These are phyloP conservation scores for Aurantiochytrium sp. DNA, from an alignment of 108 stramenopile species.

Conservation along the genomic window DNA sequence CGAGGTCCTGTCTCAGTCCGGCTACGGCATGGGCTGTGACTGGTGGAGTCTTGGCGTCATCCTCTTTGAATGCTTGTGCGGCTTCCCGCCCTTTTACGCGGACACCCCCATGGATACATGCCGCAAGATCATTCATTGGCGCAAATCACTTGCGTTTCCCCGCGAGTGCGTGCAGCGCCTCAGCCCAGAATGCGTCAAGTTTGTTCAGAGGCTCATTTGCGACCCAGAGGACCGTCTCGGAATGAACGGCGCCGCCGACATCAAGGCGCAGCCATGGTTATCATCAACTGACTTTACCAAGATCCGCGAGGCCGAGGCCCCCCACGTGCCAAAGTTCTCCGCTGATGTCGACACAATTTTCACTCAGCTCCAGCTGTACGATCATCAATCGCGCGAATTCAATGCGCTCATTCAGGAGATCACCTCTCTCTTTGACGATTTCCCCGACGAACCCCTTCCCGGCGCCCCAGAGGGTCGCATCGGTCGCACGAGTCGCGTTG, in stretches of 20 bases:
- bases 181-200: constrained; percentile 22
- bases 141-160: constrained; percentile 40
- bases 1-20: constrained; percentile 86
- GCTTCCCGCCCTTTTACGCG: constrained; percentile 99
- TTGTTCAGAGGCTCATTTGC: constrained; percentile 38
- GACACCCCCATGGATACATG: constrained; percentile 95
- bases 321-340: constrained; percentile 40
- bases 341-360: constrained; percentile 24
- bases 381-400: constrained; percentile 10
- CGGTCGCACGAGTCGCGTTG: constrained; percentile 21
- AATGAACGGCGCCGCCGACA: constrained; percentile 37
- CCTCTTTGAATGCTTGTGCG: constrained; percentile 99
- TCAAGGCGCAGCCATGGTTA: constrained; percentile 52
- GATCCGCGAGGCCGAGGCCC: constrained; percentile 30
- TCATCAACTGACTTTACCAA: constrained; percentile 33
- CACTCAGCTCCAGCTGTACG: constrained; percentile 22
- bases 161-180: constrained; percentile 22
- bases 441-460: constrained; percentile 29
- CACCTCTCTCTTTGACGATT: constrained; percentile 46
- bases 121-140: constrained; percentile 72
- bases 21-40: constrained; percentile 93
- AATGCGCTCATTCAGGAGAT: constrained; percentile 30
- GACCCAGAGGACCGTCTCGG: constrained; percentile 43
- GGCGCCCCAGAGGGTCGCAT: constrained; percentile 26
- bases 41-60: constrained; percentile 99